Evolutionary conservation across 2,329 filamentous ascomycete species (phyloP), one percentile per base, ranked within the genome.

Genomic region (Polytolypa hystricis): DNA sequence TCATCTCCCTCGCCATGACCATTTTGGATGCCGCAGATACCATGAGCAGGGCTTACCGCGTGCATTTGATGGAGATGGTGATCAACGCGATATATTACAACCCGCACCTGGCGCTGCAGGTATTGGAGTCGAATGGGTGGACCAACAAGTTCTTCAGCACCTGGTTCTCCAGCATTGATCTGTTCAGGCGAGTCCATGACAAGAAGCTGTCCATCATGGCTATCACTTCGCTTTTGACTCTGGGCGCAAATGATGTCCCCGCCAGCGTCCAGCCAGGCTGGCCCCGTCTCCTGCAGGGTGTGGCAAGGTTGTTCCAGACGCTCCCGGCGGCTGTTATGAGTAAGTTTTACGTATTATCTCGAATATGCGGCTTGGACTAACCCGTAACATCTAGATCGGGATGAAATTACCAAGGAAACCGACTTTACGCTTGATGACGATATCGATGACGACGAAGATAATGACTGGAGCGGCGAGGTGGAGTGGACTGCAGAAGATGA

Each of bases 31-130:
- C 73, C 34, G 73, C 81, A 29, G 83, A 93, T 46, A 69, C 84
- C 35, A 87, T 86, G 62, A 79, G 93, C 49, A 95, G 93, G 69
- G 87, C 84, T 3, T 93, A 95, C 61, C 81, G 84, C 52, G 87
- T 96, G 37, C 89, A 98, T 58, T 66, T 98, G 30, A 93, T 98
- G 83, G 91, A 98, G 65, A 93, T 98, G 79, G 79, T 98, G 40
- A 94, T 98, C 69, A 96, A 96, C 62, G 79, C 84, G 38, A 86
- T 96, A 51, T 93, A 96, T 70, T 98, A 98, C 70, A 95, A 94
- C 66, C 87, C 91, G 1, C 64, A 81, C 30, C 70, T 95, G 41
- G 74, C 86, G 16, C 73, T 98, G 15, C 80, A 86, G 43, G 77
- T 94, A 25, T 73, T 98, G n/a, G 91, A 98, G 65, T 66, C 71